Conservation (phyloP, 83 land plant genomes). For the Picea abies region DNA sequence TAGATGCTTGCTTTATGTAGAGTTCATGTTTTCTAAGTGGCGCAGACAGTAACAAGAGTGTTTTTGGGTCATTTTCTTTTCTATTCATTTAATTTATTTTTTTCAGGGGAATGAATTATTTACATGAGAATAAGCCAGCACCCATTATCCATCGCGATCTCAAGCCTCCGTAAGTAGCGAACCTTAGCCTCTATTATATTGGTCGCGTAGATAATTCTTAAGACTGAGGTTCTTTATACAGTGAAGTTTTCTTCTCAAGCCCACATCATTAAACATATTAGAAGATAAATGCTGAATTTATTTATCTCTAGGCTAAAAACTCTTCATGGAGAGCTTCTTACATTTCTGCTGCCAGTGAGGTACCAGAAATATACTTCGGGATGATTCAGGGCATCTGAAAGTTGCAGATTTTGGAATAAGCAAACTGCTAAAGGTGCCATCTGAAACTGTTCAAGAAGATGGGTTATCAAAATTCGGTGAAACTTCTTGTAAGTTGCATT, state of each 20-base stretch:
- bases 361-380: conserved; percentile 87
- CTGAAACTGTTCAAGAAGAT: conserved; percentile 43
- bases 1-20: conserved; percentile 1
- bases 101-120: too few relatives aligned
- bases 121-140: too few relatives aligned
- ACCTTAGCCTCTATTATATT: background rate
- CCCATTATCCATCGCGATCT: too few relatives aligned
- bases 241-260: background rate
- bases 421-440: conserved; percentile 56
- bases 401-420: conserved; percentile 97
- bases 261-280: background rate
- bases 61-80: background rate
- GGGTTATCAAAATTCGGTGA: conserved; percentile 35
- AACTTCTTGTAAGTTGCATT: conserved; percentile 51
- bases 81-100: background rate
- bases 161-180: conserved; percentile 31
- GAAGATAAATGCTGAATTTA: background rate
- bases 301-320: background rate
- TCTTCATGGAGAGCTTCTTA: conserved; percentile 11
- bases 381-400: conserved; percentile 87
- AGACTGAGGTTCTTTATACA: background rate
- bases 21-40: background rate
- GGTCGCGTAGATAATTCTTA: background rate
- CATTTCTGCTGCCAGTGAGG: conserved; percentile 4
- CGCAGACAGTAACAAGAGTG: background rate